Conservation (phyloP, 106 monocot species). For the Apostasia shenzhenica region DNA sequence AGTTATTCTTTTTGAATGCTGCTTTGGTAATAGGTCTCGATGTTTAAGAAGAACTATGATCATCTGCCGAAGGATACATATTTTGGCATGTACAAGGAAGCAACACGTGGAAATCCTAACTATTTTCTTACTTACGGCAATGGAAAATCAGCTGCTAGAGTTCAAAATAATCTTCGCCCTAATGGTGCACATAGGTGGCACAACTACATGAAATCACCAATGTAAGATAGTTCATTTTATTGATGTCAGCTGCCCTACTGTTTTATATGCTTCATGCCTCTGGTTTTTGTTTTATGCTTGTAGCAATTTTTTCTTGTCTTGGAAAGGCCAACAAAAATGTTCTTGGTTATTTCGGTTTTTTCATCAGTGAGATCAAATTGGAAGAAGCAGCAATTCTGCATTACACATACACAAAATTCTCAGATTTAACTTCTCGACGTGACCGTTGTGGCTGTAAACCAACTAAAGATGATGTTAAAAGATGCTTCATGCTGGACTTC, state of each 20-base stretch:
- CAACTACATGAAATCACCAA: constrained; percentile 89
- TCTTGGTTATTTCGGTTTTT: not conserved
- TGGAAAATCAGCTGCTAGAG: constrained; percentile 95
- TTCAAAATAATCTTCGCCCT: constrained; percentile 90
- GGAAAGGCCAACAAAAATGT: not conserved
- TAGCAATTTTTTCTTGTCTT: not conserved
- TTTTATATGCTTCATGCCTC: not conserved
- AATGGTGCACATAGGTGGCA: constrained; percentile 99
- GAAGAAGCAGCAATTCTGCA: constrained; percentile 97
- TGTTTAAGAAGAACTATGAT: constrained; percentile 99
- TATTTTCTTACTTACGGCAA: constrained; percentile 99
- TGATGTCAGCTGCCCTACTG: not conserved
- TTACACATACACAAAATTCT: constrained; percentile 93
- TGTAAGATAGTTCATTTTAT: constrained; percentile 36
- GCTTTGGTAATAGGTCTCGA: constrained; percentile 57
- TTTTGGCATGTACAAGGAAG: constrained; percentile 91
- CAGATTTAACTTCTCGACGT: constrained; percentile 95
- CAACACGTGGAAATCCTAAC: constrained; percentile 94
- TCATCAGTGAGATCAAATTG: constrained; percentile 76
- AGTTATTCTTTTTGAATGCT: not conserved
- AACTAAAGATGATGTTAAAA: constrained; percentile 95
- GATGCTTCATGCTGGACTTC: constrained; percentile 98
- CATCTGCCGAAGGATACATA: constrained; percentile 93
- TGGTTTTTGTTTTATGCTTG: not conserved
- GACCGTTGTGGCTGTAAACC: constrained; percentile 99